These are phyloP conservation scores for Claviceps sp. DNA, from an alignment of 2,329 filamentous ascomycete genomes.

Conservation along the genomic window DNA sequence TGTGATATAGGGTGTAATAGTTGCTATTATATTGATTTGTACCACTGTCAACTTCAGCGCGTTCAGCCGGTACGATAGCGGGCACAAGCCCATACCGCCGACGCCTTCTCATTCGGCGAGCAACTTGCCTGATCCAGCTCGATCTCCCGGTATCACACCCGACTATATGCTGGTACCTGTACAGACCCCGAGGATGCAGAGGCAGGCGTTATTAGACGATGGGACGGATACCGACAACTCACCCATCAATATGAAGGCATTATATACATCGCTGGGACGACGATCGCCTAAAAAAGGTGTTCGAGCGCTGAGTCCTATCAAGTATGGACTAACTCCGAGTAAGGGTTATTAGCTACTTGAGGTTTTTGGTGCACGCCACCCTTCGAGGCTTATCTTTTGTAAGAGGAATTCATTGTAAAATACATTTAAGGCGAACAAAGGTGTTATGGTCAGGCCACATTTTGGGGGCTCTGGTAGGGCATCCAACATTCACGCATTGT, in stretches of 20 bases:
- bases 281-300: conserved; percentile 37
- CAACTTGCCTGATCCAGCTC: conserved; percentile 10
- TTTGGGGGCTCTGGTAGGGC: neutral
- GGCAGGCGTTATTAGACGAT: conserved; percentile 30
- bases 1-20: conserved; percentile 32
- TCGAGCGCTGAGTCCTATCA: conserved; percentile 33
- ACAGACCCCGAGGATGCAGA: conserved; percentile 31
- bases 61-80: conserved; percentile 17
- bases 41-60: conserved; percentile 38
- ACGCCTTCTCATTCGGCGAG: conserved; percentile 7
- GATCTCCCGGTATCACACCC: conserved; percentile 21
- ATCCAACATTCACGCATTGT: neutral
- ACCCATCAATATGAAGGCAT: conserved; percentile 28
- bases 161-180: conserved; percentile 38
- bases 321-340: conserved; percentile 25
- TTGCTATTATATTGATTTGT: conserved; percentile 33
- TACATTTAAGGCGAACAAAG: neutral
- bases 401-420: neutral
- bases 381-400: neutral
- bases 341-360: conserved; percentile 15
- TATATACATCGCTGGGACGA: conserved; percentile 31
- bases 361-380: neutral
- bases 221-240: conserved; percentile 39
- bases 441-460: neutral
- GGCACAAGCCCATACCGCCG: conserved; percentile 1